These are phyloP conservation scores for Gossypium mustelinum DNA, from an alignment of 345 rosid genomes.

Conservation along the genomic window DNA sequence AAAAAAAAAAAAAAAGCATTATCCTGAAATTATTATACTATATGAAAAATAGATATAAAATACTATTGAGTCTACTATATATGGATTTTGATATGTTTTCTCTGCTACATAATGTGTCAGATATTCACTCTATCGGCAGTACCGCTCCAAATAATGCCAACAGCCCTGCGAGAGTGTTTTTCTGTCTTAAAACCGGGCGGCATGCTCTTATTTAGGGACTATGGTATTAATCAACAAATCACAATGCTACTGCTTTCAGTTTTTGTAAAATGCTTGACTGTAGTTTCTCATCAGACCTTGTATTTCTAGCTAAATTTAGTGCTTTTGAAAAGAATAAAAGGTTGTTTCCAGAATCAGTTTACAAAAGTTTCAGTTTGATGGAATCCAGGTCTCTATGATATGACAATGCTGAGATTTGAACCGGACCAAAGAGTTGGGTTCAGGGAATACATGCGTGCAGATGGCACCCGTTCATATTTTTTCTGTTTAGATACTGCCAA, in stretches of 20 bases:
- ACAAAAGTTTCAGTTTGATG: slow-evolving; percentile 21
- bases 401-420: slow-evolving; percentile 88
- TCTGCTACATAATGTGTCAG: slow-evolving; percentile 31
- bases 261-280: neutral
- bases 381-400: slow-evolving; percentile 78
- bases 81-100: slow-evolving; percentile 5
- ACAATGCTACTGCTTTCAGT: neutral
- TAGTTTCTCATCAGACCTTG: neutral
- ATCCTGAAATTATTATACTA: neutral
- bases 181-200: slow-evolving; percentile 79
- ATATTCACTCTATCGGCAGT: slow-evolving; percentile 89
- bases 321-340: neutral
- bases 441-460: slow-evolving; percentile 70
- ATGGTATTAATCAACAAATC: slow-evolving; percentile 47
- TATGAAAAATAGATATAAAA: neutral
- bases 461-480: slow-evolving; percentile 87
- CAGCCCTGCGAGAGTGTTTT: slow-evolving; percentile 56
- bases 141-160: slow-evolving; percentile 59
- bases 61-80: neutral
- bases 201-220: slow-evolving; percentile 74
- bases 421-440: slow-evolving; percentile 65
- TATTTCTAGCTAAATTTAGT: neutral
- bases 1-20: neutral
- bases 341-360: neutral
- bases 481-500: slow-evolving; percentile 60